Base-by-base conservation (phyloP, 2,329 filamentous ascomycete genomes). In the Colletotrichum godetiae region DNA sequence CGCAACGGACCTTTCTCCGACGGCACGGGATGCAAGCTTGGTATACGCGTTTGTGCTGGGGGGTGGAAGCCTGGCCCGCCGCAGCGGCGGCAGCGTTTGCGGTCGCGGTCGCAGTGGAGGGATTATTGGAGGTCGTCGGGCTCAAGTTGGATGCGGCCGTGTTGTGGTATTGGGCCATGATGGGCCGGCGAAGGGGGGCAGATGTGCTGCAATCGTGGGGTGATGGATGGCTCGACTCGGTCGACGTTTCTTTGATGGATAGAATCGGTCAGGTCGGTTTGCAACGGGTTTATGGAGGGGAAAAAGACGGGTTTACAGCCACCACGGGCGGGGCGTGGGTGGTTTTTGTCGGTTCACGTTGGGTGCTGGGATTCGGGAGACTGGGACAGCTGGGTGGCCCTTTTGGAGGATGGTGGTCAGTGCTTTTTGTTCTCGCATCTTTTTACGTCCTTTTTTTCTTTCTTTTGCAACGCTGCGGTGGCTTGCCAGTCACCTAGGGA, bases 11-110 rank as follows among this genome's bases (percentile, higher is more conserved):
- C 80, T 92, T 92, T 76, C 89, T 86, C 4, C 89, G 87, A 22
- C 89, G 88, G 75, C 89, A 91, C 7, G 89, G 89, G 62, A 91
- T 91, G 79, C 89, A 91, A 35, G 89, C 89, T 78, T 91, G 89
- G 75, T 91, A 91, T 75, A 91, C 89, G 66, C 89, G 88, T 81
- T 91, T 91, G 79, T 91, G 88, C 77, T 88, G 87, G 29, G 80
- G 42, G 46, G 29, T 10, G 42, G 33, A 46, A 49, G 64, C 1
- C 29, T 59, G 69, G 22, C 76, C 58, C 74, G 42, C 22, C 67
- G 67, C 57, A 31, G 58, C 22, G 22, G 67, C 31, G 42, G 66
- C 67, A 22, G 73, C n/a, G 15, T 64, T 61, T 27, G 70, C 66
- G 11, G 76, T 61, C 29, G 68, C 66, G 12, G 76, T 61, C n/a